Base-by-base conservation (phyloP, 768 basidiomycete species). In the Phaeotremella skinneri region DNA sequence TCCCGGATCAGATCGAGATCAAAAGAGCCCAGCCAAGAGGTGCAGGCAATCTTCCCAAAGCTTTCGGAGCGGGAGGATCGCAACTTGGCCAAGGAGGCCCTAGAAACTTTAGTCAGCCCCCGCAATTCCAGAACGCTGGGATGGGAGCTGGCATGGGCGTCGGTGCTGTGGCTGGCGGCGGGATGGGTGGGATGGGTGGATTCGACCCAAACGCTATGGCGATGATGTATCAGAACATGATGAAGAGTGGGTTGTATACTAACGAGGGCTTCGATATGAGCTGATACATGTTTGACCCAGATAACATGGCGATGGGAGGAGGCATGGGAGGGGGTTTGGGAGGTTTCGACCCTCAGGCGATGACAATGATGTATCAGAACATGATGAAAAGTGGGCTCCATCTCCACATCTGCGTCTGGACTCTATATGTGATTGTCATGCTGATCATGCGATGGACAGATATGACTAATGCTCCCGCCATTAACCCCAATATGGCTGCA, bases 131-230 rank as follows among this genome's bases (percentile, higher is more conserved):
- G 23, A 52, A 61, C 43, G 52, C 41, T 23, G 59, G 52, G 47
- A 61, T 65, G 64, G 56, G 53, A 21, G 54, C 21, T 14, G 55
- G 34, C 32, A 58, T 57, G 43, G 58, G 49, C 5, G 49, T 50
- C 34, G 63, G 49, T 5, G 42, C n/a, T 42, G 43, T 62, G 51
- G 41, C 34, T 16, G 29, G 49, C 5, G 42, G 48, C n/a, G 39
- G 49, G 23, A 59, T 45, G 42, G 59, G 50, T 17, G 58, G 58
- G 21, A 26, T 16, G 3, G 59, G 59, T 42, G 63, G 64, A 0
- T 94, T 96, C 75, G 92, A 96, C 73, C 89, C 92, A 0, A 88
- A 91, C 62, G 89, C 89, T 0, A 85, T 94, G 71, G 90, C 90
- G 0, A 84, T 87, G 54, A 85, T 96, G 56, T 98, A 96, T 78